Evolutionary conservation across 495 filamentous ascomycete species (phyloP), one percentile per base, ranked within the genome.

Genomic region (Zalerion maritima): DNA sequence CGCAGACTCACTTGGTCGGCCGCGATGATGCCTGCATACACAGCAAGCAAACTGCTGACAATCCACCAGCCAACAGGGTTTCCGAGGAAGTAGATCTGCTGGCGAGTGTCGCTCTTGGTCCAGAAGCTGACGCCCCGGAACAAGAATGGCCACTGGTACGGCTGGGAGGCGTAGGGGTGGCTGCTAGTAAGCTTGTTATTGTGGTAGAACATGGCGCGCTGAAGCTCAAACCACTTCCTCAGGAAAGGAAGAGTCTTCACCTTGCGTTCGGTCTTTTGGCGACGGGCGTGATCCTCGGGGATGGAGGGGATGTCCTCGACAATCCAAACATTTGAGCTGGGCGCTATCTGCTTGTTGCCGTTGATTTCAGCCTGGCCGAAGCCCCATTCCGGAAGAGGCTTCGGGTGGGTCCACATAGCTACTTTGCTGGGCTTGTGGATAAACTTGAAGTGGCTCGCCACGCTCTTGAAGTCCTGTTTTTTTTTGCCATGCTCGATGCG

Each of bases 1-100:
- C 89, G 74, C 28, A 86, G 69, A 3, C 86, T 92, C 31, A 97
- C 64, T 47, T 96, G 89, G 43, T 97, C 89, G 5, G 89, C 89
- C 24, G 73, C 81, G 37, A 96, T 54, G 41, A 97, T 86, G 32
- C 89, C 89, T 23, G 72, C 82, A 47, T 92, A 96, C 21, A 97
- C 84, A 16, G 89, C 91, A 27, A 97, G 59, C 14, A 96, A 55
- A 59, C 78, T 81, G 49, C 81, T 89, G 14, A 84, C 75, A 38
- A 97, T 67, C 89, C 89, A 97, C 89, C 89, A 97, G 23, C 91
- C 89, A 31, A 96, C 57, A 4, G 91, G 89, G 59, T 97, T 97
- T 23, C 89, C 89, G 18, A 97, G 57, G 68, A 97, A 97, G 58
- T 97, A 97, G 44, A 97, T 97, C 57, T 97, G 89, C 56, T 89